Evolutionary conservation across 257 asterid species (phyloP).

Genomic region (Striga asiatica): DNA sequence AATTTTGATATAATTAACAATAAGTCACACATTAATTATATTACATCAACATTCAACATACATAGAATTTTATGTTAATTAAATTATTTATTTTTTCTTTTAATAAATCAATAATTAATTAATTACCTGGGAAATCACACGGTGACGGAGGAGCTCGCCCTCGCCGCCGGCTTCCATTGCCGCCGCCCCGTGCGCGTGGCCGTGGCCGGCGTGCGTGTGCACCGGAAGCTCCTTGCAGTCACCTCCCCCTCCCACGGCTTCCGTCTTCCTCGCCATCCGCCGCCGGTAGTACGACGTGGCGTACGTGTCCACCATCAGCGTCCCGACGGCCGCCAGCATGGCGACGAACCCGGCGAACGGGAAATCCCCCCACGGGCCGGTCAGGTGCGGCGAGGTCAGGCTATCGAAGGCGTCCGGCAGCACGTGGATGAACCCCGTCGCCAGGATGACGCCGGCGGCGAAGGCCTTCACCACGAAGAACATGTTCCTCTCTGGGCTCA

Average conservation of each 20-base stretch:
- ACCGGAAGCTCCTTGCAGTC: constrained; percentile 3
- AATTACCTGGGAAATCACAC: constrained; percentile 37
- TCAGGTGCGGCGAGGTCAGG: constrained; percentile 26
- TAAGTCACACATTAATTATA: no score
- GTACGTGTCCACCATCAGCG: constrained; percentile 38
- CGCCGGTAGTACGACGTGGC: constrained; percentile 23
- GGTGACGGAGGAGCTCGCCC: constrained; percentile 27
- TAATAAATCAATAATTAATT: no score
- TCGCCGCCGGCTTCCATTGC: constrained; percentile 4
- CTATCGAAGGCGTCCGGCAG: constrained; percentile 39
- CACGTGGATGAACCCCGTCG: constrained; percentile 45
- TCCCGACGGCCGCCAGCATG: constrained; percentile 34
- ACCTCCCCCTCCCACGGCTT: neutral
- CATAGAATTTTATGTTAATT: no score
- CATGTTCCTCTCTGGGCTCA: constrained; percentile 32
- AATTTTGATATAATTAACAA: no score
- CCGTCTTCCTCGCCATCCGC: constrained; percentile 6
- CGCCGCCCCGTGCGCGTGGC: constrained; percentile 33
- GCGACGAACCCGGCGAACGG: constrained; percentile 42
- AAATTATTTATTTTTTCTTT: no score
- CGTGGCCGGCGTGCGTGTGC: constrained; percentile 25
- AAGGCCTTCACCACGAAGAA: constrained; percentile 46
- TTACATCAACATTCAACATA: no score
- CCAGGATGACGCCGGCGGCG: constrained; percentile 47
- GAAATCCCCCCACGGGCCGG: constrained; percentile 38